Conservation (phyloP, 148 eudicot genomes). For the Rhododendron henanense region DNA sequence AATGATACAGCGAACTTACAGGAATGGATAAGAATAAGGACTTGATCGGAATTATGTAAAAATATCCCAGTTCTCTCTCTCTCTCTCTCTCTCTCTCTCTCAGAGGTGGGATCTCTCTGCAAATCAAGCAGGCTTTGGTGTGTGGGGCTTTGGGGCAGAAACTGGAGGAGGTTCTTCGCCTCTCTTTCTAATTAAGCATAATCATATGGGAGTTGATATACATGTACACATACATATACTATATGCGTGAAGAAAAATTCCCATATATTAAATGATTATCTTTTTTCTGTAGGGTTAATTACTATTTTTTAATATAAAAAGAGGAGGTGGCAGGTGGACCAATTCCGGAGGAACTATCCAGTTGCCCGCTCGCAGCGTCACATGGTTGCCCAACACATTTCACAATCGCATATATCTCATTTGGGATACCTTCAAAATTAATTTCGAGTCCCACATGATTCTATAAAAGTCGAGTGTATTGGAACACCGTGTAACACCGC, state of each 20-base stretch:
- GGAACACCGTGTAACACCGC: too few species aligned
- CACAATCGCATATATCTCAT: too few species aligned
- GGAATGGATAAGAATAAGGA: constrained; percentile 37
- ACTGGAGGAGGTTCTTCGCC: constrained; percentile 14
- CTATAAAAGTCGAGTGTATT: not conserved
- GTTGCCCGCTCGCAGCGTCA: not conserved
- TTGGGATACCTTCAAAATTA: not conserved
- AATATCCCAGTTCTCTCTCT: constrained; percentile 3
- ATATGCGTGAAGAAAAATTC: not conserved
- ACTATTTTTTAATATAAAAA: not conserved
- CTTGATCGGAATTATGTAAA: constrained; percentile 20
- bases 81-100: not conserved
- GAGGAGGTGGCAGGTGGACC: not conserved
- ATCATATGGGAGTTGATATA: not conserved
- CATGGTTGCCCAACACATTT: not conserved
- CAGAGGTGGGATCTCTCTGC: constrained; percentile 25
- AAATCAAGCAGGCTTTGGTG: constrained; percentile 17
- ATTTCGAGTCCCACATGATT: not conserved
- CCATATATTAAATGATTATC: not conserved
- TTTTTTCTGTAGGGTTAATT: not conserved
- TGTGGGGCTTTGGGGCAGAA: constrained; percentile 9
- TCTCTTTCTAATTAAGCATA: not conserved
- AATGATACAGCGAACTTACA: constrained; percentile 42
- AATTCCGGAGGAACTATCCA: not conserved
- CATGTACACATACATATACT: not conserved